These are phyloP conservation scores for Trifolium dubium DNA, from an alignment of 306 rosid genomes.

Conservation along the genomic window DNA sequence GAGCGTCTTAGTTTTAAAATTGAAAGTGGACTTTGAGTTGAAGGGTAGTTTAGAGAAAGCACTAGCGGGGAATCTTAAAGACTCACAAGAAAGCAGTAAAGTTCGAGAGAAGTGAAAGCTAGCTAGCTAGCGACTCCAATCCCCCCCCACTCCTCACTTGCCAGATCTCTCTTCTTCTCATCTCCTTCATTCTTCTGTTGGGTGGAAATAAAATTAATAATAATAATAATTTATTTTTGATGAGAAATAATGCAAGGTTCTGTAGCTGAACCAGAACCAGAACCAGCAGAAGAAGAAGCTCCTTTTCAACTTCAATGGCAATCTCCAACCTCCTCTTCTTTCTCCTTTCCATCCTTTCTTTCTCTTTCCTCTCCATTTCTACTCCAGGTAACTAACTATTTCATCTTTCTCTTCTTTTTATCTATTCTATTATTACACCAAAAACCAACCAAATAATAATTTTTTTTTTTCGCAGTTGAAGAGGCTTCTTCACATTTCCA, in stretches of 20 bases:
- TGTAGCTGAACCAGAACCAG: conserved; percentile 52
- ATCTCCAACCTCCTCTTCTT: conserved; percentile 41
- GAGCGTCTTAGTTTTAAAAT: too few relatives aligned
- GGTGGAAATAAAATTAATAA: background rate
- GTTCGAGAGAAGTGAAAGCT: background rate
- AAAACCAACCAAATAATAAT: background rate
- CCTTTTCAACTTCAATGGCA: conserved; percentile 62
- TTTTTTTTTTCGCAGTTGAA: conserved; percentile 42
- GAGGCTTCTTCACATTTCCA: conserved; percentile 18
- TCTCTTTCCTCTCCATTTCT: conserved; percentile 38
- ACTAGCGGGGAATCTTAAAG: background rate
- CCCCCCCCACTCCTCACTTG: conserved; percentile 16
- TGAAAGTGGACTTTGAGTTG: background rate
- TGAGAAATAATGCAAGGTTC: conserved; percentile 84
- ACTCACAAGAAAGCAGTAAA: background rate
- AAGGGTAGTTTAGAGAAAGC: conserved; percentile 50
- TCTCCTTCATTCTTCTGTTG: background rate
- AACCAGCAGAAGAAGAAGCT: conserved; percentile 48
- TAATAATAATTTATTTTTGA: background rate
- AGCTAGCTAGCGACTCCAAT: conserved; percentile 2
- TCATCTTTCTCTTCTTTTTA: too few relatives aligned
- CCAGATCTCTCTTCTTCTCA: background rate
- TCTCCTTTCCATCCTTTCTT: conserved; percentile 30
- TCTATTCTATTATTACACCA: too few relatives aligned
- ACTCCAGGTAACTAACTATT: conserved; percentile 44